Evolutionary conservation across 1,284 basidiomycete genomes (phyloP).

Genomic region (Cutaneotrichosporon sp.): DNA sequence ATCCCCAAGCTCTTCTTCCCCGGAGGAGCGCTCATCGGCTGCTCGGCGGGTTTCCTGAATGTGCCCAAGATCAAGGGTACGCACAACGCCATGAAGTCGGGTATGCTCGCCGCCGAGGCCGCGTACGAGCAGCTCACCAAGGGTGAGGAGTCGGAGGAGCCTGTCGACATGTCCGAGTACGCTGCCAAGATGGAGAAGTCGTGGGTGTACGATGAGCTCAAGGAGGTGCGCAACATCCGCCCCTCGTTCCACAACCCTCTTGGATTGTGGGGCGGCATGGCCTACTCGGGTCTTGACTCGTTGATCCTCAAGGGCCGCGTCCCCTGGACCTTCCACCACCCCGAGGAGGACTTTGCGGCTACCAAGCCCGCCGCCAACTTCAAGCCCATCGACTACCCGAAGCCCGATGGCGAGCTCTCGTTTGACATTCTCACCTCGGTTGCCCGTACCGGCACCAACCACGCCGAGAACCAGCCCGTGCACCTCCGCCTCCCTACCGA

Average conservation of each 20-base stretch:
- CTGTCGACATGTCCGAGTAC: conserved; percentile 74
- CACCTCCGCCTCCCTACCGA: conserved; percentile 71
- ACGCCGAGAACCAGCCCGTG: conserved; percentile 91
- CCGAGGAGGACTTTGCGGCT: conserved; percentile 67
- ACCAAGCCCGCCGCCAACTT: conserved; percentile 69
- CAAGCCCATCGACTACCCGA: conserved; percentile 84
- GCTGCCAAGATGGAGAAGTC: conserved; percentile 70
- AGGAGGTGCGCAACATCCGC: conserved; percentile 88
- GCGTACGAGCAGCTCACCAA: conserved; percentile 66
- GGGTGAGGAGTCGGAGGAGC: conserved; percentile 27
- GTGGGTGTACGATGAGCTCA: conserved; percentile 85
- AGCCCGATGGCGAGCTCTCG: conserved; percentile 84
- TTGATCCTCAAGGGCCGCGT: conserved; percentile 80
- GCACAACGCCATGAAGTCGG: conserved; percentile 99
- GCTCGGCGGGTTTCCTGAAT: conserved; percentile 95
- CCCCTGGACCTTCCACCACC: conserved; percentile 88
- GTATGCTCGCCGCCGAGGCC: conserved; percentile 92
- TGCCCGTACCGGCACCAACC: conserved; percentile 90
- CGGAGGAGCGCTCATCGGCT: conserved; percentile 91
- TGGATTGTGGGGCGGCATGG: conserved; percentile 84
- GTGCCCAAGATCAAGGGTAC: conserved; percentile 99
- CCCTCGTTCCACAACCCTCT: conserved; percentile 85
- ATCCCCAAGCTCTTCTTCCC: conserved; percentile 91
- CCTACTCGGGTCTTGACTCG: conserved; percentile 87
- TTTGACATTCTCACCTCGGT: conserved; percentile 93